Evolutionary conservation across 805 yeast genomes (phyloP).

Genomic region (Teunomyces aglyptinius): DNA sequence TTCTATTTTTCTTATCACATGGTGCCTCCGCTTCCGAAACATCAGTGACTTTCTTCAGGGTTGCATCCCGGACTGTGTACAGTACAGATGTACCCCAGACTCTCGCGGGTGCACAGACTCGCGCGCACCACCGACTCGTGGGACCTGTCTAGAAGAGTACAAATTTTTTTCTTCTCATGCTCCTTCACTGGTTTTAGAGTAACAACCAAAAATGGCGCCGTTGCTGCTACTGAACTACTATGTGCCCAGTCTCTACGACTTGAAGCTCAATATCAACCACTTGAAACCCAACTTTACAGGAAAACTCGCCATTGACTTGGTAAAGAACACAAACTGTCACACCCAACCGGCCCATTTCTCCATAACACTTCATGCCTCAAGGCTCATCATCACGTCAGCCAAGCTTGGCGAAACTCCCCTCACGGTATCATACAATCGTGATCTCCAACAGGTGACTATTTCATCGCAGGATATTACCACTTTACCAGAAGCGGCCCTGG

Average conservation of each 20-base stretch:
- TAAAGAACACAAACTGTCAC: constrained; percentile 18
- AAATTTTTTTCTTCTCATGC: background rate
- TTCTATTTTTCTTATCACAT: background rate
- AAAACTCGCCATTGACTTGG: constrained; percentile 28
- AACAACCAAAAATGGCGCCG: background rate
- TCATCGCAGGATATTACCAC: constrained; percentile 16
- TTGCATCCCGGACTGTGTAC: background rate
- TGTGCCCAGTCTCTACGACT: constrained; percentile 39
- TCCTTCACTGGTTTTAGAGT: too few species aligned
- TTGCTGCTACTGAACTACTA: constrained; percentile 29
- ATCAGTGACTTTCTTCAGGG: background rate
- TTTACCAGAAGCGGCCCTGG: constrained; percentile 8
- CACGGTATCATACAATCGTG: constrained; percentile 40
- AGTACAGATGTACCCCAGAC: background rate
- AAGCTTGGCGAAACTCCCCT: constrained; percentile 15
- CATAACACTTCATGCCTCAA: constrained; percentile 40
- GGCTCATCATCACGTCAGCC: constrained; percentile 39
- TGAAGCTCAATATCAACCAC: constrained; percentile 40
- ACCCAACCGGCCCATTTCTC: constrained; percentile 10
- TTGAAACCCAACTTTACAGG: constrained; percentile 50
- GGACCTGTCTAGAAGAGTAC: background rate
- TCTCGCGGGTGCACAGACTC: background rate
- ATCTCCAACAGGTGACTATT: constrained; percentile 33
- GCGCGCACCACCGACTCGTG: background rate
- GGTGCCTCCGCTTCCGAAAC: background rate